Evolutionary conservation across 768 basidiomycete species (phyloP), one percentile per base, ranked within the genome.

Genomic region (Scleroderma bovista): DNA sequence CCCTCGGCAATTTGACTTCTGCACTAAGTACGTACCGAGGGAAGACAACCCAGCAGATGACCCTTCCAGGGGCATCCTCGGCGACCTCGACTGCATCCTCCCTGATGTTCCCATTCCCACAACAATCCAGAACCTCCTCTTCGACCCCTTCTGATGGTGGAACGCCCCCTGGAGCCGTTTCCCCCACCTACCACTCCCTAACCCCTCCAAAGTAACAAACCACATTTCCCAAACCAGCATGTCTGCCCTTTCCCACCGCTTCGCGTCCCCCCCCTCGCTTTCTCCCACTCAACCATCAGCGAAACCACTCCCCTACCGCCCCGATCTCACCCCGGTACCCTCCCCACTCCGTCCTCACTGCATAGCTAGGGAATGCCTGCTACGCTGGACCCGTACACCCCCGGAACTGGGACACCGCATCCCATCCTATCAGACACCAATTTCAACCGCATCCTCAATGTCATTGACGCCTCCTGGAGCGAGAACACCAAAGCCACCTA

Each of bases 401-500:
- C 20, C 46, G 34, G 15, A 29, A 29, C 9, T 4, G 5, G 5
- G 9, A 29, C 26, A 4, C 26, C 9, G 26, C 26, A 29, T 29
- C 41, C 22, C 6, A 17, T 24, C 23, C 16, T 26, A 7, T 10
- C 22, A 24, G 41, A 24, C 19, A 29, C 22, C 11, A 12, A 29
- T 9, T 29, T 65, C 2, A 26, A 53, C 0, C 54, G 60, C 0
- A 64, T 76, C 7, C 37, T 50, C 0, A 47, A 48, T 0, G 64
- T 71, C 0, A 56, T 71, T 12, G 34, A 29, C 1, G 32, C 38
- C 1, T 62, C 65, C 0, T 75, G 66, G 65, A 63, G 55, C 1
- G 54, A 61, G 8, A 47, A 53, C 5, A 77, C 74, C 0, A 37
- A 50, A 1, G 62, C 63, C 15, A 57, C 65, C 0, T 77, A 79